Percentiles rank a stretch among this genome's conserved stretches.
Evolutionary conservation across 768 basidiomycete genomes (phyloP).

Genomic region (Tubosaeta brunneosetosa): DNA sequence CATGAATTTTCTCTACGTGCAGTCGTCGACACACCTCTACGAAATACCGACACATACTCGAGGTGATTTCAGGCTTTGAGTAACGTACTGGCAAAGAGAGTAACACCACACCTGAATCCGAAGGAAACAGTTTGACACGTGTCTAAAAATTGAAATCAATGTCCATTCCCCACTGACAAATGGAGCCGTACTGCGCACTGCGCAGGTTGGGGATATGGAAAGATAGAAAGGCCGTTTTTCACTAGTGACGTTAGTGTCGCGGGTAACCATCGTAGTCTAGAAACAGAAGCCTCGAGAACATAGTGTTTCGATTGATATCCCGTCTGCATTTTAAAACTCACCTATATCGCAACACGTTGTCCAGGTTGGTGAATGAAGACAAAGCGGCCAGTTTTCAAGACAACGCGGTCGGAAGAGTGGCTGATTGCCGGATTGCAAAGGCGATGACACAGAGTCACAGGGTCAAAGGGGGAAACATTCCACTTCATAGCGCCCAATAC

Average conservation of each 20-base stretch:
- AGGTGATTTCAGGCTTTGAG: not conserved
- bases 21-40: not conserved
- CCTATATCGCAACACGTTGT: not conserved
- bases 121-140: not conserved
- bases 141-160: not conserved
- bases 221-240: not conserved
- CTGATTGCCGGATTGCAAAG: not conserved
- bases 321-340: not conserved
- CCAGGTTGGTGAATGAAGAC: not conserved
- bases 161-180: not conserved
- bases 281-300: not conserved
- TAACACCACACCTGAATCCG: not conserved
- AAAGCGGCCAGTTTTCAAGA: no score
- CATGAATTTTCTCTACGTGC: not conserved
- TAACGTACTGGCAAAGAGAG: no score
- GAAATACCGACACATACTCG: not conserved
- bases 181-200: constrained; percentile 1
- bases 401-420: not conserved
- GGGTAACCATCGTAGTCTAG: not conserved
- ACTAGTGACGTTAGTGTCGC: not conserved
- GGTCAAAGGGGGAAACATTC: not conserved
- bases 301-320: not conserved
- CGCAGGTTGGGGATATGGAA: not conserved
- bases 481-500: not conserved
- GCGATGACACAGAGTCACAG: not conserved